phyloP scores from a whole-genome alignment of 108 stramenopile genomes.

The Fragilaria crotonensis region DNA sequence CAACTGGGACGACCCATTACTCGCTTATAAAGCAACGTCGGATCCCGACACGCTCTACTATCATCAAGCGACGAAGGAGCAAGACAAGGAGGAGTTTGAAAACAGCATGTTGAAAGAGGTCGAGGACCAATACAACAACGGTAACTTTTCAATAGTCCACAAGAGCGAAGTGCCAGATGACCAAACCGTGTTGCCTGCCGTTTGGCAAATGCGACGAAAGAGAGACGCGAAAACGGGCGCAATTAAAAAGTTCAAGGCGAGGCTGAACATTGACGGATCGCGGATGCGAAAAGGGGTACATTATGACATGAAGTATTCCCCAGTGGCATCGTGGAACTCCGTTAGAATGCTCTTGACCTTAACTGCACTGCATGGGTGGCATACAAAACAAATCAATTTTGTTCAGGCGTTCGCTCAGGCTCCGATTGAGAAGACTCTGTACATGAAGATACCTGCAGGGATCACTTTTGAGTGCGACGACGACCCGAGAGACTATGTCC shows the following conservation, averaged over 20 bases:
- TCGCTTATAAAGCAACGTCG: constrained; percentile 4
- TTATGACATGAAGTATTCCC: constrained; percentile 36
- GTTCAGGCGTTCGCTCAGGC: constrained; percentile 36
- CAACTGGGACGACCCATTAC: not conserved
- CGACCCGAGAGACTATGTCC: constrained; percentile 8
- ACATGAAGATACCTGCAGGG: constrained; percentile 31
- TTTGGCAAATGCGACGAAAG: constrained; percentile 11
- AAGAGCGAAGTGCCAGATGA: not conserved
- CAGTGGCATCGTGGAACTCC: constrained; percentile 37
- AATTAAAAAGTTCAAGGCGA: constrained; percentile 13
- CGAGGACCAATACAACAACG: constrained; percentile 6
- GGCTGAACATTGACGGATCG: constrained; percentile 24
- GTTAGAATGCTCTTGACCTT: constrained; percentile 27
- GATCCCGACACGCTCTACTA: constrained; percentile 19
- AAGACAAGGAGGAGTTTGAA: not conserved
- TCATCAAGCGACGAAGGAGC: constrained; percentile 14
- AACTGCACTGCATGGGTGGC: constrained; percentile 12
- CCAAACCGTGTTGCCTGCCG: not conserved
- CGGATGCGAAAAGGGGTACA: constrained; percentile 15
- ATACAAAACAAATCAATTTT: constrained; percentile 40
- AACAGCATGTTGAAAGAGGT: constrained; percentile 1
- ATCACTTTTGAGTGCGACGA: constrained; percentile 7
- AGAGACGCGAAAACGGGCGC: not conserved
- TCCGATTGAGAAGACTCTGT: constrained; percentile 15
- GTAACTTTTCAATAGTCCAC: constrained; percentile 1